Evolutionary conservation across 2,329 filamentous ascomycete genomes (phyloP).

Genomic region (Tolypocladium guangdongense): DNA sequence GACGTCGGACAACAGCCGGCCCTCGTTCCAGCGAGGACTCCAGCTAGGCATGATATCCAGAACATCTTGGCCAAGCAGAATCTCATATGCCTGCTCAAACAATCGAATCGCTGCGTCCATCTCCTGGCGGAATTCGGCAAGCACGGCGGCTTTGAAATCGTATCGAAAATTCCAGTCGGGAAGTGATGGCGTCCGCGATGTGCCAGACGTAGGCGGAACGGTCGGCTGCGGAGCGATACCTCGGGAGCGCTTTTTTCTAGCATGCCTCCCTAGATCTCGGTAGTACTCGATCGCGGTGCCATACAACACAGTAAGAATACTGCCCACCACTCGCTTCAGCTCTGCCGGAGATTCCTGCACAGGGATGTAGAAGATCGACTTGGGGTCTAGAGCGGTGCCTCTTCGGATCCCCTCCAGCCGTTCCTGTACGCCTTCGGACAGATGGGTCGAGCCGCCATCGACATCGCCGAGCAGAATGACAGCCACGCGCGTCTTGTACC

Average conservation of each 20-base stretch:
- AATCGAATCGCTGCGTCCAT: conserved; percentile 78
- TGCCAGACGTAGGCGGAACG: conserved; percentile 69
- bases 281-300: conserved; percentile 79
- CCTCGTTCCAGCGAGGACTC: conserved; percentile 85
- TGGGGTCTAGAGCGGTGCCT: conserved; percentile 70
- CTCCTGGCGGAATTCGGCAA: conserved; percentile 89
- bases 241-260: conserved; percentile 75
- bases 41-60: conserved; percentile 83
- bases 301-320: conserved; percentile 62
- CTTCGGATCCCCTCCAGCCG: conserved; percentile 69
- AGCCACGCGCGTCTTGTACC: conserved; percentile 67
- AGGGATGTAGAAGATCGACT: conserved; percentile 76
- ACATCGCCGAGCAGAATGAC: conserved; percentile 43
- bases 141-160: conserved; percentile 84
- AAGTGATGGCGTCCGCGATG: conserved; percentile 73
- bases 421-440: conserved; percentile 59
- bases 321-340: conserved; percentile 61
- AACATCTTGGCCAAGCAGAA: conserved; percentile 69
- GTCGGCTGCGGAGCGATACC: conserved; percentile 71
- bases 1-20: conserved; percentile 74
- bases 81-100: conserved; percentile 80
- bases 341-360: conserved; percentile 61
- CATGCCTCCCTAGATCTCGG: conserved; percentile 83
- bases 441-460: conserved; percentile 15
- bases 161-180: conserved; percentile 90